Evolutionary conservation across 352 stramenopile genomes (phyloP), one percentile per base, ranked within the genome.

Genomic region (Saprolegnia parasitica): DNA sequence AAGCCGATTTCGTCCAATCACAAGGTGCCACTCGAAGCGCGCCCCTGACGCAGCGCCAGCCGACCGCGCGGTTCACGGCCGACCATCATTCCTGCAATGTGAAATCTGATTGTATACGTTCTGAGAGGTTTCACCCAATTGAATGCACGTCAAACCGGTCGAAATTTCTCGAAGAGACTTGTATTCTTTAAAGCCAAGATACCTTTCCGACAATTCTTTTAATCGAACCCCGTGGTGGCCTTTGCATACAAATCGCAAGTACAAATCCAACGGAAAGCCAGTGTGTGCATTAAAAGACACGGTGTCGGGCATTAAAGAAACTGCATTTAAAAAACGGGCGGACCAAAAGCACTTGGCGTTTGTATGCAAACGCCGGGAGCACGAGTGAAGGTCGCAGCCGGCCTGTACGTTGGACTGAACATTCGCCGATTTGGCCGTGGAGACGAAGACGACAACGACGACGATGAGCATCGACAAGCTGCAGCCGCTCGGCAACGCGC

Each of bases 381-480:
- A 16, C 8, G 63, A 70, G 24, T 70, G 63, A 61, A 4, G 2
- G 63, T 70, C 45, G 21, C 11, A 45, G 29, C 9, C 61, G 46
- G 21, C 15, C 46, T 6, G 23, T 52, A 46, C 46, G 61, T 68
- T 55, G 47, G 39, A 61, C 63, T 70, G 63, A 70, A 70, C 42
- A 70, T 70, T 70, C 54, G 16, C 29, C 24, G 63, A 70, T 70
- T 70, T 61, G 20, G 16, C 32, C 23, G 46, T 45, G 54, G 40
- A 21, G 16, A 68, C n/a, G n/a, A n/a, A n/a, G n/a, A n/a, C n/a
- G n/a, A n/a, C n/a, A n/a, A n/a, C n/a, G n/a, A n/a, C n/a, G 37
- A 61, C 46, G 45, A 70, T 70, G 63, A 70, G 63, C 63, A 70
- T 70, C 46, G 63, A 61, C 63, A 58, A 29, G 29, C 15, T 57